Evolutionary conservation across 1,284 basidiomycete genomes (phyloP).

Genomic region (Austroboletus rostrupii): DNA sequence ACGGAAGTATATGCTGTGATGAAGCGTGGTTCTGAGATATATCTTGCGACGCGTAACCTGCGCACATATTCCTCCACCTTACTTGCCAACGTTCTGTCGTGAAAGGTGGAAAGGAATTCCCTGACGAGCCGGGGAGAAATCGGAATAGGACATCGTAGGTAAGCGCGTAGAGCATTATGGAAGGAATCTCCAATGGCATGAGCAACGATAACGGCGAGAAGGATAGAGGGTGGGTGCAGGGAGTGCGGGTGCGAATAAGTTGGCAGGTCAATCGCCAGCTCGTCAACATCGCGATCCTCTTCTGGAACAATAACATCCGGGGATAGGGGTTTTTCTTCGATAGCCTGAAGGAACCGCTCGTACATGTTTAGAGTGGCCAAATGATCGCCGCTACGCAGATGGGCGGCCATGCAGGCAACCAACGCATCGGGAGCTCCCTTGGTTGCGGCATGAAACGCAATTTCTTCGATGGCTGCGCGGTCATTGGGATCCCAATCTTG

Average conservation of each 20-base stretch:
- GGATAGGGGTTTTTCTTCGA: slow-evolving; percentile 22
- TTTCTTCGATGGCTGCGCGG: slow-evolving; percentile 36
- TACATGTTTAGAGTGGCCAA: slow-evolving; percentile 46
- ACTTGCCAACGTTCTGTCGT: slow-evolving; percentile 31
- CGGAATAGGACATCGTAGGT: slow-evolving; percentile 36
- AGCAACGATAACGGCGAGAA: slow-evolving; percentile 55
- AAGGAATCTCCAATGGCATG: slow-evolving; percentile 55
- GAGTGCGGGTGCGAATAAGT: slow-evolving; percentile 10
- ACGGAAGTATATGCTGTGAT: slow-evolving; percentile 49
- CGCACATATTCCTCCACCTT: slow-evolving; percentile 43
- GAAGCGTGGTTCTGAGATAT: slow-evolving; percentile 46
- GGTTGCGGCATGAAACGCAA: slow-evolving; percentile 46
- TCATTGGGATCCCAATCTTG: slow-evolving; percentile 28
- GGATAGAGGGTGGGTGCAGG: slow-evolving; percentile 34
- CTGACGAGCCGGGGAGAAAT: slow-evolving; percentile 33
- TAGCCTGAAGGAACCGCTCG: slow-evolving; percentile 33
- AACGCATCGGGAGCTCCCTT: slow-evolving; percentile 45
- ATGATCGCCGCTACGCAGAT: slow-evolving; percentile 41
- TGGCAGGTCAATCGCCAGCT: slow-evolving; percentile 21
- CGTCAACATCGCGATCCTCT: slow-evolving; percentile 18
- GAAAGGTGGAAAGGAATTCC: slow-evolving; percentile 37
- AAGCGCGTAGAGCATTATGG: slow-evolving; percentile 44
- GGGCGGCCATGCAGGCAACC: slow-evolving; percentile 44
- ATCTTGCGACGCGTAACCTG: slow-evolving; percentile 46
- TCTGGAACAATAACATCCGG: slow-evolving; percentile 14